Conservation (phyloP, 257 asterid species). For the Cynanchum wilfordii region DNA sequence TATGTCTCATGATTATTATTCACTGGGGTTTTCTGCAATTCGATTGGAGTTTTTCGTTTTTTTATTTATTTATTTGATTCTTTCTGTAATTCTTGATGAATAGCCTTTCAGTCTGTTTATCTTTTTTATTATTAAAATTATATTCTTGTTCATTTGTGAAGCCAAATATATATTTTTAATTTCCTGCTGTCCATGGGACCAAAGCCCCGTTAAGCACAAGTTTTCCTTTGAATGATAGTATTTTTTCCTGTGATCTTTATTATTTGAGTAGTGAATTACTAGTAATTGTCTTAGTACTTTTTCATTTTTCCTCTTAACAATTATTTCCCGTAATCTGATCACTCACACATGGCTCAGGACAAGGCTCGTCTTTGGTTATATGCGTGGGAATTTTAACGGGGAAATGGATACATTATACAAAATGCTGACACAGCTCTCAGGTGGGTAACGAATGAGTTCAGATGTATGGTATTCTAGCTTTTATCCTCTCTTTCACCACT, state of each 20-base stretch:
- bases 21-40: slow-evolving; percentile 3
- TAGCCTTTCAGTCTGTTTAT: background rate
- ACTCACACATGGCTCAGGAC: slow-evolving; percentile 56
- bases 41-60: background rate
- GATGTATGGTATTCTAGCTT: background rate
- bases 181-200: background rate
- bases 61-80: background rate
- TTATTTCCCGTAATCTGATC: slow-evolving; percentile 14
- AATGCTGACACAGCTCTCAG: slow-evolving; percentile 81
- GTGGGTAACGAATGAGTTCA: slow-evolving; percentile 33
- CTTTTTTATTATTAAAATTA: background rate
- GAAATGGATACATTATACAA: slow-evolving; percentile 85
- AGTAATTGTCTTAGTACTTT: background rate
- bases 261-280: background rate
- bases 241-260: background rate
- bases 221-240: background rate
- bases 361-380: slow-evolving; percentile 87
- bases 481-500: background rate
- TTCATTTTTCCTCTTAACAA: slow-evolving; percentile 3
- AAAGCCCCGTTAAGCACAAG: background rate
- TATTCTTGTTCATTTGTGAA: background rate
- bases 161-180: background rate
- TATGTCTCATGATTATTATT: slow-evolving; percentile 3
- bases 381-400: slow-evolving; percentile 96
- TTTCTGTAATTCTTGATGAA: slow-evolving; percentile 1